phyloP scores from a whole-genome alignment of 2,329 filamentous ascomycete species.

The Fusarium sp. region DNA sequence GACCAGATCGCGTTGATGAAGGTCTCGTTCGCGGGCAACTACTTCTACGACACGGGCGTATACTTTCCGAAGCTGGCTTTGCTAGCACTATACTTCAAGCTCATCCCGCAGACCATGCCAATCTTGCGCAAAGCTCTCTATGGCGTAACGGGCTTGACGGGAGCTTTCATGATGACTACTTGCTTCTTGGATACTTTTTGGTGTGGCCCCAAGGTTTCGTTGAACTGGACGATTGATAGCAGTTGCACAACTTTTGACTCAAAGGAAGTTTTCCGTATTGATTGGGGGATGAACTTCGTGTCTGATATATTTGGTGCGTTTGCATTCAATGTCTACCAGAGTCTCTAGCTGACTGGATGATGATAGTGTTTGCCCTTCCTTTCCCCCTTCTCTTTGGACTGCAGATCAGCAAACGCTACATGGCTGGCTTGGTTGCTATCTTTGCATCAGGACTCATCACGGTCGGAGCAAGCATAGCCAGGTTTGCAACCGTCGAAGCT shows the following conservation, averaged over 20 bases:
- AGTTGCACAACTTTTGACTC: slow-evolving; percentile 43
- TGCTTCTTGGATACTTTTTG: slow-evolving; percentile 47
- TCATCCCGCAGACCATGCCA: slow-evolving; percentile 44
- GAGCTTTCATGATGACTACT: slow-evolving; percentile 39
- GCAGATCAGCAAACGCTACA: slow-evolving; percentile 29
- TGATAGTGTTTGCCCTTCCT: slow-evolving; percentile 28
- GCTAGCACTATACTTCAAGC: slow-evolving; percentile 45
- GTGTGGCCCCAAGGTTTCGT: slow-evolving; percentile 43
- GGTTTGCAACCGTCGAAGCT: slow-evolving; percentile 35
- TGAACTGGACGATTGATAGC: slow-evolving; percentile 44
- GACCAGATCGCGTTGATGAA: slow-evolving; percentile 42
- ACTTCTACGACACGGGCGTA: slow-evolving; percentile 48
- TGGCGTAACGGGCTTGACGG: slow-evolving; percentile 35
- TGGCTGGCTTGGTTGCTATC: slow-evolving; percentile 24
- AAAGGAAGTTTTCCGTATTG: slow-evolving; percentile 44
- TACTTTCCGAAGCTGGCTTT: slow-evolving; percentile 47
- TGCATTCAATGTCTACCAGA: background rate
- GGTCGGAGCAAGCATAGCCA: slow-evolving; percentile 27
- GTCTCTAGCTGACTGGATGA: background rate
- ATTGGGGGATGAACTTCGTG: slow-evolving; percentile 45
- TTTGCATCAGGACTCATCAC: slow-evolving; percentile 38
- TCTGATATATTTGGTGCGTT: slow-evolving; percentile 30
- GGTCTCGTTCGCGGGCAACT: slow-evolving; percentile 47
- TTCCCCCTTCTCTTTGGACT: slow-evolving; percentile 34
- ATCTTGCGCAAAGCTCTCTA: slow-evolving; percentile 40